A percentile compares a stretch with the other conserved stretches of the same genome.
Evolutionary conservation across 169 alveolate genomes (phyloP).

Genomic region (Plasmodium billcollinsi): DNA sequence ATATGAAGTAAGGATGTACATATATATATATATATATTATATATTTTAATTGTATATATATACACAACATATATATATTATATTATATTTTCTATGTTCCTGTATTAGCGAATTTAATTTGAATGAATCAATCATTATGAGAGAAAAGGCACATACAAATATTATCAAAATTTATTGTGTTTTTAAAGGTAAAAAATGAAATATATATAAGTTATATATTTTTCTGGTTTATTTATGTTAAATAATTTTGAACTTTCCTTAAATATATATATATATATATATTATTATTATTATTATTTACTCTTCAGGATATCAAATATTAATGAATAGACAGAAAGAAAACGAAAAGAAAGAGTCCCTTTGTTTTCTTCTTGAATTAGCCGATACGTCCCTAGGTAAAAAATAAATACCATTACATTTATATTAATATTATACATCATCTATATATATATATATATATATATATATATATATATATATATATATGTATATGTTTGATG

Average conservation of each 20-base stretch:
- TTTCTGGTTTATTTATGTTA: no score
- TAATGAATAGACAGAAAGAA: conserved; percentile 39
- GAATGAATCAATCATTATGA: conserved; percentile 58
- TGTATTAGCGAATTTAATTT: conserved; percentile 55
- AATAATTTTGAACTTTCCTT: no score
- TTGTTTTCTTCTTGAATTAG: conserved; percentile 51
- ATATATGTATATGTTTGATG: no score
- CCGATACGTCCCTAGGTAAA: conserved; percentile 65
- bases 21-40: neutral
- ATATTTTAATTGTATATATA: no score
- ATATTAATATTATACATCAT: neutral
- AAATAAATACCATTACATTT: neutral
- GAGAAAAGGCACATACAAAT: conserved; percentile 59
- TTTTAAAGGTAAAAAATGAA: conserved; percentile 30
- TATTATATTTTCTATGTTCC: neutral
- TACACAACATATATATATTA: neutral
- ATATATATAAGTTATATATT: neutral
- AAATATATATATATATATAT: neutral
- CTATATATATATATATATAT: neutral
- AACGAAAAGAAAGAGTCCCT: conserved; percentile 54
- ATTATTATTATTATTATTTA: neutral
- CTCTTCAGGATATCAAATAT: conserved; percentile 35
- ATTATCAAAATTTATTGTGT: conserved; percentile 37
- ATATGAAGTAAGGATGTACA: conserved; percentile 24
- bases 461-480: no score